Evolutionary conservation across 176 grass and related monocot genomes (phyloP).

Genomic region (Pharus latifolius): DNA sequence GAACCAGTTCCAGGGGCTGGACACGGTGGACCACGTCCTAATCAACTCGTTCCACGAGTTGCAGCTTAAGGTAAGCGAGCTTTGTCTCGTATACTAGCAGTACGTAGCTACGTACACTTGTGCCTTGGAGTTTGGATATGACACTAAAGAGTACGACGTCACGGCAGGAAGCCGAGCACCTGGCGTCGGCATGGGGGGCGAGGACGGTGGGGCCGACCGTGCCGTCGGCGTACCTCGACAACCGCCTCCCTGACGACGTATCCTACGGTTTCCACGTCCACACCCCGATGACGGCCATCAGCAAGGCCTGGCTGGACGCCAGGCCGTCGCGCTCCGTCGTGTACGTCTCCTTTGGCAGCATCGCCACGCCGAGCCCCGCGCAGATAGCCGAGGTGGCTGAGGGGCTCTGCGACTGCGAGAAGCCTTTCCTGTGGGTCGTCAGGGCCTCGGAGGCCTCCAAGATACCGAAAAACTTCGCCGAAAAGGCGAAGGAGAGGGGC

Average conservation of each 20-base stretch:
- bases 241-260: conserved; percentile 12
- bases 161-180: conserved; percentile 28
- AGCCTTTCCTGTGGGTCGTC: conserved; percentile 45
- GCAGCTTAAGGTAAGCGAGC: conserved; percentile 35
- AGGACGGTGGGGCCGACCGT: conserved; percentile 23
- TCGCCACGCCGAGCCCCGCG: not conserved
- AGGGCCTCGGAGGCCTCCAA: conserved; percentile 9
- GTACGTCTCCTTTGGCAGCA: conserved; percentile 48
- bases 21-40: conserved; percentile 45
- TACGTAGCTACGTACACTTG: no score
- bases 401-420: conserved; percentile 20
- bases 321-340: conserved; percentile 13
- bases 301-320: conserved; percentile 21
- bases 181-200: conserved; percentile 2
- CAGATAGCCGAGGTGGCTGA: conserved; percentile 33
- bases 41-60: conserved; percentile 64
- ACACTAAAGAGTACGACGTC: no score
- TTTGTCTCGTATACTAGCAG: no score
- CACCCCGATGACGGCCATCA: not conserved
- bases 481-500: not conserved
- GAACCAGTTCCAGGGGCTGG: conserved; percentile 38
- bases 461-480: conserved; percentile 12
- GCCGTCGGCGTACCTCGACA: conserved; percentile 26
- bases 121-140: no score
- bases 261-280: conserved; percentile 47